Evolutionary conservation across 345 rosid genomes (phyloP), one percentile per base, ranked within the genome.

Genomic region (Eucalyptus albens): DNA sequence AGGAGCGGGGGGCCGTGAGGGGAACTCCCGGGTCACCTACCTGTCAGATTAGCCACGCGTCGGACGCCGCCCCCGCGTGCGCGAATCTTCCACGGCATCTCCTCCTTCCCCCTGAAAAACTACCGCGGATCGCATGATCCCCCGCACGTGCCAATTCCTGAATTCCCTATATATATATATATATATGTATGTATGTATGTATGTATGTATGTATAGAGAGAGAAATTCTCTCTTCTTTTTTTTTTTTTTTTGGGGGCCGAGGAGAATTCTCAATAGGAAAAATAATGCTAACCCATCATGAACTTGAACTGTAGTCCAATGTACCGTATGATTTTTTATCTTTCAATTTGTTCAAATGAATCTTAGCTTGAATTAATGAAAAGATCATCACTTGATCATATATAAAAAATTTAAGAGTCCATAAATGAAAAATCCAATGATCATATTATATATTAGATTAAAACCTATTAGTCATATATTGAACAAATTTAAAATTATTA

Each of bases 161-260:
- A 77, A n/a, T n/a, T 77, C 72, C 16, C 0, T 29, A 14, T 15
- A 6, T 13, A 4, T 6, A 12, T 50, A 2, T 6, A 4, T 6
- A 26, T 50, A 2, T 6, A 50, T 50, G 0, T 50, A 15, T 17
- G 0, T 51, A 0, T 53, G 0, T 16, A 0, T 16, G 8, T 50
- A 0, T 15, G 4, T 7, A 3, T 53, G 24, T 7, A 19, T 7
- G 5, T 53, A 19, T 3, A 53, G 24, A 19, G 24, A 17, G 9
- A 8, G 11, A 53, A 21, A 53, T 53, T 53, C 0, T 53, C 2
- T 8, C 2, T 21, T 53, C 8, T 53, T 3, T 53, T 53, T 53
- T 51, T 51, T 19, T 19, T 22, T 53, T 53, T 8, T 53, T 53
- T 19, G 2, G 11, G 59, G 59, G 10, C 56, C 26, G 1, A 53